These are phyloP conservation scores for Thielaviopsis populi DNA, from an alignment of 2,329 filamentous ascomycete genomes.

Conservation along the genomic window DNA sequence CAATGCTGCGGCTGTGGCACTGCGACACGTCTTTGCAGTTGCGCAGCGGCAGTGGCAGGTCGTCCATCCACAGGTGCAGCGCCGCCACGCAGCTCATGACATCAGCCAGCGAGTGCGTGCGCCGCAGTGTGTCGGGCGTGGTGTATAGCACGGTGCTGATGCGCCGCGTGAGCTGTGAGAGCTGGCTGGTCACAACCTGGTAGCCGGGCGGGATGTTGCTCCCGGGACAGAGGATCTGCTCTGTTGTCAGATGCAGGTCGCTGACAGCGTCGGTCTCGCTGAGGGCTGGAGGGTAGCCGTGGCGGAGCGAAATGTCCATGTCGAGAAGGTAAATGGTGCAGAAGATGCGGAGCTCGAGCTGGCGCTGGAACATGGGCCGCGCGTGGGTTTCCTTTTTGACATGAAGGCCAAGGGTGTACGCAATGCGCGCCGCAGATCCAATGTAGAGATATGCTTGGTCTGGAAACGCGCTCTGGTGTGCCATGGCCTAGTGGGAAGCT, in stretches of 20 bases:
- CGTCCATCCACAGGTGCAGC: conserved; percentile 19
- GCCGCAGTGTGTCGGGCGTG: not conserved
- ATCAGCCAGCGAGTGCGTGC: conserved; percentile 17
- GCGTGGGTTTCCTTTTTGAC: conserved; percentile 19
- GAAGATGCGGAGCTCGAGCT: conserved; percentile 21
- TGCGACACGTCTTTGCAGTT: conserved; percentile 18
- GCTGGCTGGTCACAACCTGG: conserved; percentile 19
- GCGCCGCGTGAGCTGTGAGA: conserved; percentile 20
- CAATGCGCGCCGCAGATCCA: conserved; percentile 21
- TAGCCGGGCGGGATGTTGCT: conserved; percentile 22
- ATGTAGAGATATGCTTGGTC: conserved; percentile 22
- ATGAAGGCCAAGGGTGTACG: conserved; percentile 21
- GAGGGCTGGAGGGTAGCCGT: conserved; percentile 21
- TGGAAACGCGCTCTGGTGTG: conserved; percentile 18
- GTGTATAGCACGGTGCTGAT: conserved; percentile 15
- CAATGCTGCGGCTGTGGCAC: conserved; percentile 21
- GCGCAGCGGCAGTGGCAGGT: conserved; percentile 20
- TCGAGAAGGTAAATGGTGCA: conserved; percentile 21
- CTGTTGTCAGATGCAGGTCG: conserved; percentile 8
- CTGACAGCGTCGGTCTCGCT: conserved; percentile 16
- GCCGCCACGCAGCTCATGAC: conserved; percentile 18
- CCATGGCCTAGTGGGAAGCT: not conserved
- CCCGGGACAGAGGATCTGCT: conserved; percentile 21
- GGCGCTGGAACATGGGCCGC: conserved; percentile 20
- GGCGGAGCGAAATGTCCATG: conserved; percentile 20